These are phyloP conservation scores for Alternaria longipes DNA, from an alignment of 2,329 filamentous ascomycete species.

Conservation along the genomic window DNA sequence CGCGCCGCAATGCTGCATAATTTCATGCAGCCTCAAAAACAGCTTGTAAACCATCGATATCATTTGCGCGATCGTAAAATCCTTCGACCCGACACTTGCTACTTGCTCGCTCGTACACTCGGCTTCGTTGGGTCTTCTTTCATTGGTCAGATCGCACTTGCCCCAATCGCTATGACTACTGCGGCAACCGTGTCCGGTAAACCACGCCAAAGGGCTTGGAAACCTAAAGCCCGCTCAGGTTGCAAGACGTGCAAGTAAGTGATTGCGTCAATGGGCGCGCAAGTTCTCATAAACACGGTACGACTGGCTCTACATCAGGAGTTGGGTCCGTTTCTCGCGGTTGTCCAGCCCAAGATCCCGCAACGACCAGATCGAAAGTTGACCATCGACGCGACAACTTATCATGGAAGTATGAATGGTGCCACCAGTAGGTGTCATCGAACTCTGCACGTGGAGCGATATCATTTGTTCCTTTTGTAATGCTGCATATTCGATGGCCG, in stretches of 20 bases:
- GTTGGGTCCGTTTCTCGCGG: not conserved
- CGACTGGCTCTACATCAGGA: not conserved
- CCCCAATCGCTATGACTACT: conserved; percentile 8
- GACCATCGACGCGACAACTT: not conserved
- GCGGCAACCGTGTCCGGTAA: conserved; percentile 15
- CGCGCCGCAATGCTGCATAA: conserved; percentile 14
- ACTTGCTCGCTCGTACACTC: conserved; percentile 7
- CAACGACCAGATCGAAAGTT: not conserved
- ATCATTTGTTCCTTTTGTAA: not conserved
- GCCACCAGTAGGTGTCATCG: not conserved
- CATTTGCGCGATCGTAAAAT: conserved; percentile 16
- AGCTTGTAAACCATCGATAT: not conserved
- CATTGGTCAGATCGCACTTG: not conserved
- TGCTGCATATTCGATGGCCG: not conserved
- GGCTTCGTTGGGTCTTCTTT: not conserved
- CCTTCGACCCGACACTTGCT: not conserved
- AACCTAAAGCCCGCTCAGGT: conserved; percentile 24
- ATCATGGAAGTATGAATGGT: not conserved
- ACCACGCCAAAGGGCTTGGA: conserved; percentile 28
- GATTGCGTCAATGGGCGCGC: not conserved
- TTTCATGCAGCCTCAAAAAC: conserved; percentile 13
- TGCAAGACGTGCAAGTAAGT: conserved; percentile 35
- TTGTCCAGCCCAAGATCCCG: not conserved
- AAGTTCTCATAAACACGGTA: not conserved
- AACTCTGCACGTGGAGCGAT: not conserved